These are phyloP conservation scores for Rhodotorula mucilaginosa DNA, from an alignment of 1,284 basidiomycete species.

Conservation along the genomic window DNA sequence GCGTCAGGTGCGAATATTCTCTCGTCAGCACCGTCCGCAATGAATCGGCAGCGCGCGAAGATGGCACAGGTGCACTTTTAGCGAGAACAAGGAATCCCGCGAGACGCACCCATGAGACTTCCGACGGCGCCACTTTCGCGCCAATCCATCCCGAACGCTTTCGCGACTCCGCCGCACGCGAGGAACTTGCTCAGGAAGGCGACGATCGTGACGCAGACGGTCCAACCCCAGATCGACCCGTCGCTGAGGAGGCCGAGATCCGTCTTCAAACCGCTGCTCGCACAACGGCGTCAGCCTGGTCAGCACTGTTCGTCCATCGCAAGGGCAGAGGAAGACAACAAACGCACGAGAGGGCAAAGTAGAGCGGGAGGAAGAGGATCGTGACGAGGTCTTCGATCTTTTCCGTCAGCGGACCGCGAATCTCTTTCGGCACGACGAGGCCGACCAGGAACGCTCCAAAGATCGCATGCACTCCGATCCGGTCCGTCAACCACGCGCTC, in stretches of 20 bases:
- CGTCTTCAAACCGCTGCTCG: slow-evolving; percentile 60
- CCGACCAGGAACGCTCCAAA: slow-evolving; percentile 71
- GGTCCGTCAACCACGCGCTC: slow-evolving; percentile 82
- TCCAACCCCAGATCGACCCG: slow-evolving; percentile 78
- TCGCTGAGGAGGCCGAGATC: slow-evolving; percentile 74
- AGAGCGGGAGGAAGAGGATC: slow-evolving; percentile 68
- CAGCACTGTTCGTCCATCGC: too few relatives aligned
- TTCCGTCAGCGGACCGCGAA: slow-evolving; percentile 64
- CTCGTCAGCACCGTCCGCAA: background rate
- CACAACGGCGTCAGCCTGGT: background rate
- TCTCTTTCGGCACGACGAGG: slow-evolving; percentile 81
- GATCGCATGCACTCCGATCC: slow-evolving; percentile 65
- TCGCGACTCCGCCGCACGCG: slow-evolving; percentile 66
- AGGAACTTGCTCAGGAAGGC: slow-evolving; percentile 75
- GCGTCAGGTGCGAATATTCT: background rate
- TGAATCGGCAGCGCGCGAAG: too few relatives aligned
- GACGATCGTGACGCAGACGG: slow-evolving; percentile 72
- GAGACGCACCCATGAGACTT: slow-evolving; percentile 74
- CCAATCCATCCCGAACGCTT: slow-evolving; percentile 64
- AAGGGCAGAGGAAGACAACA: background rate
- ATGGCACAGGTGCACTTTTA: too few relatives aligned
- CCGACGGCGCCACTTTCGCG: slow-evolving; percentile 84
- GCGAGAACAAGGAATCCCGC: too few relatives aligned
- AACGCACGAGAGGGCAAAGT: slow-evolving; percentile 44
- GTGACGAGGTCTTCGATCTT: slow-evolving; percentile 72